phyloP scores from a whole-genome alignment of 768 basidiomycete species.

The Boletellus sp. region DNA sequence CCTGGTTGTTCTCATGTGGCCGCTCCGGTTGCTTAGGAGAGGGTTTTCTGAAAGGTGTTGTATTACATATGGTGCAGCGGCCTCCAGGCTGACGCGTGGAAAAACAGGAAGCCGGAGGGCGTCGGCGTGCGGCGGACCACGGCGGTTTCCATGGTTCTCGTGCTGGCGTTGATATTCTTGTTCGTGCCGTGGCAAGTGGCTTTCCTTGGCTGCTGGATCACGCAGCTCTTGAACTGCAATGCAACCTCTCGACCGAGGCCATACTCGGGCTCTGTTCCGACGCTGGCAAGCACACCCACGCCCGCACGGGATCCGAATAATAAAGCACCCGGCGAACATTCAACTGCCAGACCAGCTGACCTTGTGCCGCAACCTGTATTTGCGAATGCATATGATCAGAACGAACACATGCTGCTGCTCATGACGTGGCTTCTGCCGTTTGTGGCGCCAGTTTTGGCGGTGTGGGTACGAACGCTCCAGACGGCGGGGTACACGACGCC shows the following conservation, averaged over 20 bases:
- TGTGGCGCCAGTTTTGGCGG: conserved; percentile 70
- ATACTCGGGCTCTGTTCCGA: conserved; percentile 25
- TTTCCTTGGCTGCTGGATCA: conserved; percentile 79
- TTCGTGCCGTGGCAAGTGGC: conserved; percentile 92
- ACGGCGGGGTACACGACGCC: conserved; percentile 77
- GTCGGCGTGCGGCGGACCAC: conserved; percentile 44
- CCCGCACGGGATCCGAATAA: conserved; percentile 11
- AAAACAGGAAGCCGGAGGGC: conserved; percentile 30
- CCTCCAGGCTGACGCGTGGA: background rate
- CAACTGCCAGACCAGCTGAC: background rate
- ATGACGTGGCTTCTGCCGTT: conserved; percentile 82
- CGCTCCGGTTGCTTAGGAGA: conserved; percentile 26
- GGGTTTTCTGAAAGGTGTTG: conserved; percentile 16
- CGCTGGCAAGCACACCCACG: conserved; percentile 23
- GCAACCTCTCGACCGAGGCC: conserved; percentile 16
- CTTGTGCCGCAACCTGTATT: conserved; percentile 4
- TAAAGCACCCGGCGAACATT: conserved; percentile 7
- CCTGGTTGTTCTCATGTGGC: conserved; percentile 46
- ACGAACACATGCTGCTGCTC: conserved; percentile 62
- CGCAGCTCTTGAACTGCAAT: conserved; percentile 68
- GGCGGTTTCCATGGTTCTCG: conserved; percentile 53
- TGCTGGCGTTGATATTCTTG: conserved; percentile 64
- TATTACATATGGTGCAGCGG: background rate
- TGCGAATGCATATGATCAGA: conserved; percentile 42
- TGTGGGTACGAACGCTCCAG: conserved; percentile 85